Evolutionary conservation across 1,284 basidiomycete species (phyloP).

Genomic region (Taiwanofungus camphoratus): DNA sequence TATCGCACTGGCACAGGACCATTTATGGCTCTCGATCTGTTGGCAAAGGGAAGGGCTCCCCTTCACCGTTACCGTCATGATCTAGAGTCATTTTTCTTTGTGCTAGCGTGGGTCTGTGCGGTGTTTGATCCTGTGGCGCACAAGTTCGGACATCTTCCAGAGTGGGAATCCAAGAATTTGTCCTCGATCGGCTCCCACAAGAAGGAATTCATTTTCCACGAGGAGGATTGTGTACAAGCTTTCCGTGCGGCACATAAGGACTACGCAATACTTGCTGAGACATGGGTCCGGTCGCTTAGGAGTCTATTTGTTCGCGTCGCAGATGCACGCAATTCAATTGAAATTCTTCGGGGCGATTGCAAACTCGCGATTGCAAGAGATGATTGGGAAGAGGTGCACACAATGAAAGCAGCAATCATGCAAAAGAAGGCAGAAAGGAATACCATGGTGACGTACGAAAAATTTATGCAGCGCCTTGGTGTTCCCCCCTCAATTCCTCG

Average conservation of each 20-base stretch:
- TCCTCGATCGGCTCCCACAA: background rate
- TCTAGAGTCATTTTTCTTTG: conserved; percentile 28
- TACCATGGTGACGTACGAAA: background rate
- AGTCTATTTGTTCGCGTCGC: background rate
- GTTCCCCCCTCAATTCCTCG: no score
- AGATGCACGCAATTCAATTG: background rate
- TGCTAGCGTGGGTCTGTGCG: conserved; percentile 9
- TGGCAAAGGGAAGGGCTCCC: conserved; percentile 6
- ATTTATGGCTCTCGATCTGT: conserved; percentile 25
- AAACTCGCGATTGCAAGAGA: background rate
- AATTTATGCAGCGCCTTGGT: background rate
- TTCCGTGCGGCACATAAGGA: background rate
- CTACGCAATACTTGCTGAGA: background rate
- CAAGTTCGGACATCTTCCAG: background rate
- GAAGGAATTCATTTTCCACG: background rate
- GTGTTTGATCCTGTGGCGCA: conserved; percentile 2
- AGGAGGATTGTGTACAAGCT: background rate
- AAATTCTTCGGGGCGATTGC: background rate
- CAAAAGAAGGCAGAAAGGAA: no score
- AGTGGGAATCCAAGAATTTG: background rate
- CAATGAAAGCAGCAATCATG: background rate
- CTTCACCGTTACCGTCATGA: conserved; percentile 27
- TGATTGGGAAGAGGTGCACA: background rate
- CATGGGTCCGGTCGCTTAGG: background rate
- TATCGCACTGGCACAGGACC: conserved; percentile 23